Evolutionary conservation across 2,329 filamentous ascomycete genomes (phyloP).

Genomic region (Phialocephala sp.): DNA sequence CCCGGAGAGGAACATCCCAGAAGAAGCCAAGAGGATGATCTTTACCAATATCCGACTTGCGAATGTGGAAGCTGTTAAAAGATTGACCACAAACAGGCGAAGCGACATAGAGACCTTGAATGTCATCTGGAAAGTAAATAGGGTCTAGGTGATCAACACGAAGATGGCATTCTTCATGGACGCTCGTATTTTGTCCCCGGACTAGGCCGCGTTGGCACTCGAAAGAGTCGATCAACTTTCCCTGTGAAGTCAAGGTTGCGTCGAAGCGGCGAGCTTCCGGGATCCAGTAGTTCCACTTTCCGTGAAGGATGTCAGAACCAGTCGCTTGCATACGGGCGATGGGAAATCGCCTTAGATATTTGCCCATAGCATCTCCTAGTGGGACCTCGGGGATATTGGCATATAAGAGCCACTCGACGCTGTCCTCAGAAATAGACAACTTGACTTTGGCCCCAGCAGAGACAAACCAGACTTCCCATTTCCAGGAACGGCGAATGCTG

Average conservation of each 20-base stretch:
- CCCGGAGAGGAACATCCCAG: not conserved
- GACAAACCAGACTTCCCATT: constrained; percentile 51
- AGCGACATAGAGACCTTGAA: not conserved
- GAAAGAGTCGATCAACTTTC: constrained; percentile 32
- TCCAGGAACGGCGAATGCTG: constrained; percentile 42
- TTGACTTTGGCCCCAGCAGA: constrained; percentile 47
- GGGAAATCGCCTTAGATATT: constrained; percentile 47
- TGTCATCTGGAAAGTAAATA: constrained; percentile 10
- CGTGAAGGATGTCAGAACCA: constrained; percentile 43
- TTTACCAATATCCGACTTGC: not conserved
- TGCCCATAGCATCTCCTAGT: constrained; percentile 47
- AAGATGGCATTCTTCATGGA: constrained; percentile 49
- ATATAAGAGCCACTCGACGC: constrained; percentile 54
- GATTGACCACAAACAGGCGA: not conserved
- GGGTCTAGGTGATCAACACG: constrained; percentile 29
- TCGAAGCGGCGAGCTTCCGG: constrained; percentile 46
- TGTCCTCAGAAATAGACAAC: constrained; percentile 43
- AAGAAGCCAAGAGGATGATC: not conserved
- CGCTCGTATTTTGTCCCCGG: constrained; percentile 9
- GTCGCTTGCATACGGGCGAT: constrained; percentile 53
- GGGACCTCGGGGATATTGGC: constrained; percentile 44
- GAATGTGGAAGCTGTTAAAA: not conserved
- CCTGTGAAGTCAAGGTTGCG: constrained; percentile 47
- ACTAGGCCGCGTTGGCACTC: constrained; percentile 31
- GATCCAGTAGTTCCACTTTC: constrained; percentile 51